Percentiles rank a stretch among this genome's conserved stretches.
Evolutionary conservation across 2,329 filamentous ascomycete species (phyloP).

Genomic region (Samsoniella hepiali): DNA sequence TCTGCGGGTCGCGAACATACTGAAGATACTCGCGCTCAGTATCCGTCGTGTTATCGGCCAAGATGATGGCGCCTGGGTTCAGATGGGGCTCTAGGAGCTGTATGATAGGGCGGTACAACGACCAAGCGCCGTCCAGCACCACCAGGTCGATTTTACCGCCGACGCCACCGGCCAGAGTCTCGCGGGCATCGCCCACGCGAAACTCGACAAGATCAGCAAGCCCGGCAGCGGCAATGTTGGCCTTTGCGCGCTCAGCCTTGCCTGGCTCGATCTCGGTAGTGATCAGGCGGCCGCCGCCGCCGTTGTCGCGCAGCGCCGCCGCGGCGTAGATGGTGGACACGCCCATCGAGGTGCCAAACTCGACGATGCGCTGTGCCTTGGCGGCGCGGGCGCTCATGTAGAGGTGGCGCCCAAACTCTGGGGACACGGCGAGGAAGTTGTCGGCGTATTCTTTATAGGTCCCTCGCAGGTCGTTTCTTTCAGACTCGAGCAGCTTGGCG

Average conservation of each 20-base stretch:
- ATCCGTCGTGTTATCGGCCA: constrained; percentile 1
- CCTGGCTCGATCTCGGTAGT: neutral
- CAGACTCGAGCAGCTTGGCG: neutral
- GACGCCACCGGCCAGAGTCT: neutral
- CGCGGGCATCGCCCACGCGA: neutral
- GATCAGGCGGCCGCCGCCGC: neutral
- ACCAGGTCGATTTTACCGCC: neutral
- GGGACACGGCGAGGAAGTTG: constrained; percentile 5
- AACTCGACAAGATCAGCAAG: neutral
- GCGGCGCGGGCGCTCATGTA: neutral
- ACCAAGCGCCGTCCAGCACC: constrained; percentile 2
- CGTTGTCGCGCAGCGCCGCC: neutral
- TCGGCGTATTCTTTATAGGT: neutral
- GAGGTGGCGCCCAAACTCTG: neutral
- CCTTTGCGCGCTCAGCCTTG: neutral
- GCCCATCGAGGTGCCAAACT: constrained; percentile 2
- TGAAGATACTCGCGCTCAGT: neutral
- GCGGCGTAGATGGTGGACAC: neutral
- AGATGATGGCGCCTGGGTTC: neutral
- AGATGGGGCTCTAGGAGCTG: neutral
- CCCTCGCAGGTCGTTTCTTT: neutral
- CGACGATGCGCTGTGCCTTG: neutral
- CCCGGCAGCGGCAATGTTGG: neutral
- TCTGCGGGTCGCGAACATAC: neutral
- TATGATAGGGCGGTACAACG: neutral